A percentile compares a stretch with the other conserved stretches of the same genome.
phyloP scores from a whole-genome alignment of 2,329 filamentous ascomycete species.

The Coniella lustricola region DNA sequence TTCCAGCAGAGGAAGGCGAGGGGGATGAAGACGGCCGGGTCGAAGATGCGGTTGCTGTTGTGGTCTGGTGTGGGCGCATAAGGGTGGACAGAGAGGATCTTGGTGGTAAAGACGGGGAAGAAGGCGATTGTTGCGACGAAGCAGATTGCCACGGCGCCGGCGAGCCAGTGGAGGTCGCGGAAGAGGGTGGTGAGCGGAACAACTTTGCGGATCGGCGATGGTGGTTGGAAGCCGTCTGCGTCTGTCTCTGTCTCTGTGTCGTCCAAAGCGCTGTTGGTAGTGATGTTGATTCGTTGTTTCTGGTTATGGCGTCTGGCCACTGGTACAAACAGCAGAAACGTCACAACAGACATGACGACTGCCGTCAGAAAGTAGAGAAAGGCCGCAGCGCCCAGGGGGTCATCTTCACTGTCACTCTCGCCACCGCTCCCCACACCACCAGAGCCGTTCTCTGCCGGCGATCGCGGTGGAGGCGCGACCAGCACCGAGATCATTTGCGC shows the following conservation, averaged over 20 bases:
- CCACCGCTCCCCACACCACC: background rate
- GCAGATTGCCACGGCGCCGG: constrained; percentile 69
- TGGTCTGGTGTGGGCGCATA: background rate
- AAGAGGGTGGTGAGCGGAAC: constrained; percentile 59
- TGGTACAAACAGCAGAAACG: constrained; percentile 67
- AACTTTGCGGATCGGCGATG: constrained; percentile 39
- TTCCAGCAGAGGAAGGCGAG: constrained; percentile 93
- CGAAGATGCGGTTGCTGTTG: constrained; percentile 49
- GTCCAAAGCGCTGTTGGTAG: constrained; percentile 35
- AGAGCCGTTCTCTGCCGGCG: constrained; percentile 2
- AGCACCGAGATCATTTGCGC: constrained; percentile 83
- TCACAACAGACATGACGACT: constrained; percentile 62
- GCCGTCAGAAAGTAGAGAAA: constrained; percentile 90
- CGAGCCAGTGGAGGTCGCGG: constrained; percentile 70
- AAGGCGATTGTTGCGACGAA: constrained; percentile 79
- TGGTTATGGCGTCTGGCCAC: constrained; percentile 60
- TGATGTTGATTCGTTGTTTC: too few species aligned
- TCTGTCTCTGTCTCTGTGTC: constrained; percentile 42
- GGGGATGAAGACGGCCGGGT: constrained; percentile 75
- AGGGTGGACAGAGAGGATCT: constrained; percentile 45
- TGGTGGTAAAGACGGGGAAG: constrained; percentile 83
- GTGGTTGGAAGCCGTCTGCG: constrained; percentile 46
- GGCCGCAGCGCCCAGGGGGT: constrained; percentile 56
- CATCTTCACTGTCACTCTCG: constrained; percentile 14
- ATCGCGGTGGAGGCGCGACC: constrained; percentile 42